These are phyloP conservation scores for Kwoniella bestiolae DNA, from an alignment of 768 basidiomycete species.

Conservation along the genomic window DNA sequence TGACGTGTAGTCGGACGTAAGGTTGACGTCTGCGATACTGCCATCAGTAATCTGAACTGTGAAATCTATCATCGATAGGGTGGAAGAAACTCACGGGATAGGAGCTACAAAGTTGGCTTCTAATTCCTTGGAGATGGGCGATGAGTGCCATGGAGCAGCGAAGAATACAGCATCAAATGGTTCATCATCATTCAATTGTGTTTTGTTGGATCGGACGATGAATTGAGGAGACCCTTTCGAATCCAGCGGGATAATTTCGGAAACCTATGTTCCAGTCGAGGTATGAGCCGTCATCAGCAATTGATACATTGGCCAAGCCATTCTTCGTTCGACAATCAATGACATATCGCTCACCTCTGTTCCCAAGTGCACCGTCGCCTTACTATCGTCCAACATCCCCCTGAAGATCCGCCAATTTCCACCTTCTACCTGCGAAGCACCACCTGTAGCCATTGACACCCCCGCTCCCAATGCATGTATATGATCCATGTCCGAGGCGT, in stretches of 20 bases:
- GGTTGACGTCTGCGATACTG: conserved; percentile 67
- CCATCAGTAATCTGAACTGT: too few species aligned
- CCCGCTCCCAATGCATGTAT: conserved; percentile 80
- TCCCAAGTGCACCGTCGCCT: conserved; percentile 71
- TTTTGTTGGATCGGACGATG: conserved; percentile 37
- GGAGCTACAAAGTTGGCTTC: conserved; percentile 34
- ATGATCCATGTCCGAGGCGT: conserved; percentile 66
- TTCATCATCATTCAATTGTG: conserved; percentile 30
- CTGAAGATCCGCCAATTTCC: conserved; percentile 89
- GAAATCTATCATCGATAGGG: not conserved
- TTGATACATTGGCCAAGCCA: too few species aligned
- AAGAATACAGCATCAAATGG: conserved; percentile 77
- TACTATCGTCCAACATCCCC: conserved; percentile 71
- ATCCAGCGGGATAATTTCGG: conserved; percentile 51
- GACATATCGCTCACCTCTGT: conserved; percentile 64
- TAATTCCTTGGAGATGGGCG: conserved; percentile 52
- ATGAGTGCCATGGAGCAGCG: conserved; percentile 80
- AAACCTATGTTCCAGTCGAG: too few species aligned
- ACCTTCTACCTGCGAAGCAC: conserved; percentile 69
- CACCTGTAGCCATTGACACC: conserved; percentile 71
- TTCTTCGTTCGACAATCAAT: too few species aligned
- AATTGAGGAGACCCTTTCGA: conserved; percentile 29
- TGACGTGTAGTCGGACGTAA: conserved; percentile 86
- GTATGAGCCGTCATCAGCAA: too few species aligned
- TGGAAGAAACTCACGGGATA: conserved; percentile 58